Conservation (phyloP, 202 grass and related monocot species). For the Setaria italica region DNA sequence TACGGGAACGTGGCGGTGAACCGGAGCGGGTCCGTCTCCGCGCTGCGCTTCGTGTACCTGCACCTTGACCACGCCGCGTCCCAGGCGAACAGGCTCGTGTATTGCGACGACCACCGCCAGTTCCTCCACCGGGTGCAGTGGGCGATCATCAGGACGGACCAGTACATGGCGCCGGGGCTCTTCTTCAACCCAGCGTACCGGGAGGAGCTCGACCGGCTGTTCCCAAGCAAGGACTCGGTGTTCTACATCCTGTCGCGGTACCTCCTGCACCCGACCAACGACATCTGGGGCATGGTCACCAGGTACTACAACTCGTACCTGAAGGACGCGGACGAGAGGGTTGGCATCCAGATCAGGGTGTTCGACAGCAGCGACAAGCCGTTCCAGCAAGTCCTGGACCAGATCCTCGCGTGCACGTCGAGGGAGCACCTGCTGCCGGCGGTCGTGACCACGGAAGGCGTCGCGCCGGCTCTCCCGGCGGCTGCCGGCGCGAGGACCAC, state of each 20-base stretch:
- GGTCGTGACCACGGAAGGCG: background rate
- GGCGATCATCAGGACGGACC: background rate
- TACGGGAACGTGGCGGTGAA: slow-evolving; percentile 12
- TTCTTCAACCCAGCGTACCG: slow-evolving; percentile 31
- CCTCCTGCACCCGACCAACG: slow-evolving; percentile 36
- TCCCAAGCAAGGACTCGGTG: slow-evolving; percentile 19
- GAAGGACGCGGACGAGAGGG: background rate
- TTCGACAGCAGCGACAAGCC: background rate
- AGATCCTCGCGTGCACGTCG: slow-evolving; percentile 16
- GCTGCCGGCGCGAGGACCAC: background rate
- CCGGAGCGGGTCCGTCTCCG: background rate
- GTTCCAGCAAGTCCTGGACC: background rate
- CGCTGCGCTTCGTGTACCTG: background rate
- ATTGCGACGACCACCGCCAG: slow-evolving; percentile 22
- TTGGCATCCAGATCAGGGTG: slow-evolving; percentile 35
- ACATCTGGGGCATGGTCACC: slow-evolving; percentile 30
- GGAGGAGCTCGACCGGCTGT: slow-evolving; percentile 22
- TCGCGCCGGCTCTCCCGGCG: background rate
- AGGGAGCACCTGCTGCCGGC: background rate
- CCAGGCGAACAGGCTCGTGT: background rate
- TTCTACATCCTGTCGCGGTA: slow-evolving; percentile 31
- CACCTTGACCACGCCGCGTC: slow-evolving; percentile 29
- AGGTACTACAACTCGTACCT: slow-evolving; percentile 25
- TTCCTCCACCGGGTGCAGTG: slow-evolving; percentile 17
- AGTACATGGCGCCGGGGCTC: slow-evolving; percentile 33